Conservation (phyloP, 1,139 yeast genomes). For the Yamadazyma diospyri region DNA sequence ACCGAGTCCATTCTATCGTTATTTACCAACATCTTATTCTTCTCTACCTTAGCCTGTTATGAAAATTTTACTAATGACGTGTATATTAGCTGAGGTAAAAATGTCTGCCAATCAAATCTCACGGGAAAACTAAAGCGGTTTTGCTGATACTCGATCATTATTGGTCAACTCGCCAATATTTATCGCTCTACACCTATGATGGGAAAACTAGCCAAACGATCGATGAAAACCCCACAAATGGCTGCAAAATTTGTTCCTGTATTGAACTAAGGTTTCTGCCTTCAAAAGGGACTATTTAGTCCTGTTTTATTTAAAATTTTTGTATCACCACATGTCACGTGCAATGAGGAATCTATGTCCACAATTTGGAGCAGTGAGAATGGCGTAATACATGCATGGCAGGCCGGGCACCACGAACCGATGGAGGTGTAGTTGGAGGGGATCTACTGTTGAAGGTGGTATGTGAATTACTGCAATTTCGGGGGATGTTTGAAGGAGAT, state of each 20-base stretch:
- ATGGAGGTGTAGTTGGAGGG: no score
- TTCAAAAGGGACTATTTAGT: neutral
- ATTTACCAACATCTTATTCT: constrained; percentile 1
- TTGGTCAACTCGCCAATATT: neutral
- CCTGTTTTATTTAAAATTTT: neutral
- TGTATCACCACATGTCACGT: constrained; percentile 2
- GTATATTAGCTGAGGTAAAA: no score
- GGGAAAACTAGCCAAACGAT: neutral
- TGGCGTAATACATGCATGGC: no score
- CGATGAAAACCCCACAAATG: neutral
- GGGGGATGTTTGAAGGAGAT: no score
- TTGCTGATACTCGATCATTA: constrained; percentile 1
- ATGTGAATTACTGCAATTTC: no score
- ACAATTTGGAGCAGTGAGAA: neutral
- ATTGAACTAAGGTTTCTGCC: neutral
- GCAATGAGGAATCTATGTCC: neutral
- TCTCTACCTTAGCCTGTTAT: no score
- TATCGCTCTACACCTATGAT: neutral
- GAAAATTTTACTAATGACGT: neutral
- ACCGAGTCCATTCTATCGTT: neutral
- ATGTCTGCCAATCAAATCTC: neutral
- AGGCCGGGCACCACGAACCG: no score
- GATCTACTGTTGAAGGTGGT: no score
- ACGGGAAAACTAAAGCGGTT: neutral
- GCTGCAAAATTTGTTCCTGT: constrained; percentile 2